These are phyloP conservation scores for Fusarium tjaetaba DNA, from an alignment of 2,329 filamentous ascomycete species.

Conservation along the genomic window DNA sequence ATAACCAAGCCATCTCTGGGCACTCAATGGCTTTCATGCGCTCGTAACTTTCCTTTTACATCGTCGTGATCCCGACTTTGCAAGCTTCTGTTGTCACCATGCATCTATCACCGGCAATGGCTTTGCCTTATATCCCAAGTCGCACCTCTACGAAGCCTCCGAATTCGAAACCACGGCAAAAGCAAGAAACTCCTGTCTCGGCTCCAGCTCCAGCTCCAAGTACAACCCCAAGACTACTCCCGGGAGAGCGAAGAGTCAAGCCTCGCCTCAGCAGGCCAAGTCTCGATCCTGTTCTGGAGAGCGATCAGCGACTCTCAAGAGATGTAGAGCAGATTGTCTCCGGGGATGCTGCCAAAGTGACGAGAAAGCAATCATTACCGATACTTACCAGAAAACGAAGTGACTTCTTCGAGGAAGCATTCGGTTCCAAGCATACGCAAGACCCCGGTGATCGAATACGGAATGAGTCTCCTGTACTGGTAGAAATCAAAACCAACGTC, in stretches of 20 bases:
- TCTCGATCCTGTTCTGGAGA: slow-evolving; percentile 47
- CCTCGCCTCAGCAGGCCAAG: slow-evolving; percentile 30
- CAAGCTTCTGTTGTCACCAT: not conserved
- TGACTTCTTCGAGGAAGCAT: slow-evolving; percentile 58
- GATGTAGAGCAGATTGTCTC: slow-evolving; percentile 25
- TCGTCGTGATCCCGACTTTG: not conserved
- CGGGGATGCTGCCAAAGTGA: slow-evolving; percentile 19
- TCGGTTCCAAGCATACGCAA: slow-evolving; percentile 43
- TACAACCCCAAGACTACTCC: slow-evolving; percentile 6
- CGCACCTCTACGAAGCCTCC: not conserved
- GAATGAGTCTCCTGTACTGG: slow-evolving; percentile 67
- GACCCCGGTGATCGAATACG: slow-evolving; percentile 57
- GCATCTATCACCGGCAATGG: slow-evolving; percentile 28
- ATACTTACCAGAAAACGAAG: slow-evolving; percentile 35
- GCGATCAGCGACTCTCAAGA: slow-evolving; percentile 33
- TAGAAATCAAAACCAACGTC: slow-evolving; percentile 55
- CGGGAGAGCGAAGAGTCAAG: slow-evolving; percentile 33
- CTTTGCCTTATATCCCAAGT: slow-evolving; percentile 9
- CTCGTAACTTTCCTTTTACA: not conserved
- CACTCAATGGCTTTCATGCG: not conserved
- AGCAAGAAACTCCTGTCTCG: not conserved
- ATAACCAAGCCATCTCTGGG: not conserved
- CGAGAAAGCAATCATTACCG: slow-evolving; percentile 33
- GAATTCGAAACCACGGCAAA: slow-evolving; percentile 10
- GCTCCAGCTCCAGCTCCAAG: not conserved